phyloP scores from a whole-genome alignment of 2,329 filamentous ascomycete species.

The Sphaerulina musiva region DNA sequence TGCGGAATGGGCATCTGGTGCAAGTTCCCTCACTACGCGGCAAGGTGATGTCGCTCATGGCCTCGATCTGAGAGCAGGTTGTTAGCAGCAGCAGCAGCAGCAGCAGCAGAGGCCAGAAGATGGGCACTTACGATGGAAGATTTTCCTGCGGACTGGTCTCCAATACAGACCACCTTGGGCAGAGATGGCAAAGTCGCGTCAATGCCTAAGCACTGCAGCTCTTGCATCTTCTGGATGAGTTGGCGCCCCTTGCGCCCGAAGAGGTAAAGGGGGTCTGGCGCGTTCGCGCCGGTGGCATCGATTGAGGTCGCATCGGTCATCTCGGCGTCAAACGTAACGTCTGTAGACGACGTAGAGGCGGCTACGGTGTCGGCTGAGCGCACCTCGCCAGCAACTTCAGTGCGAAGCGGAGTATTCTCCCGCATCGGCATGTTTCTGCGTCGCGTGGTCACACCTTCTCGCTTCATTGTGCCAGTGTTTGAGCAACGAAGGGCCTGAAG shows the following conservation, averaged over 20 bases:
- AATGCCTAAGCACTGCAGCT: conserved; percentile 66
- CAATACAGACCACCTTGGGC: conserved; percentile 74
- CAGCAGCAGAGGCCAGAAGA: background rate
- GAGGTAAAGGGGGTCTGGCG: conserved; percentile 35
- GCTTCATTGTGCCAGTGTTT: conserved; percentile 3
- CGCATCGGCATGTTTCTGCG: conserved; percentile 4
- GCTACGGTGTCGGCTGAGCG: background rate
- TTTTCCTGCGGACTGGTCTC: conserved; percentile 81
- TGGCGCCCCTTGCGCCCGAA: conserved; percentile 60
- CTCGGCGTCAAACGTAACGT: conserved; percentile 4
- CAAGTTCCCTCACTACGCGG: conserved; percentile 67
- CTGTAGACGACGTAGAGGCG: background rate
- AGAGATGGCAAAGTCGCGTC: conserved; percentile 60
- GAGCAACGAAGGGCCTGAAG: background rate
- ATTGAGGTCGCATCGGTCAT: conserved; percentile 6
- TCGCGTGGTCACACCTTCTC: background rate
- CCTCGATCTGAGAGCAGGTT: conserved; percentile 34
- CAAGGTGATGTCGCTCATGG: conserved; percentile 57
- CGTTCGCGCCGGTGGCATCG: background rate
- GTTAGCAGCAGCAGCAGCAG: background rate
- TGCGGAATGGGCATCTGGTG: conserved; percentile 71
- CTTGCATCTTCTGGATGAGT: conserved; percentile 59
- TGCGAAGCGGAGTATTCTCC: background rate
- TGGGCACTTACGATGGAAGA: conserved; percentile 49
- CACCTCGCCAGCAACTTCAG: background rate